phyloP scores from a whole-genome alignment of 2,329 filamentous ascomycete genomes.

The Xylariaceae sp. region DNA sequence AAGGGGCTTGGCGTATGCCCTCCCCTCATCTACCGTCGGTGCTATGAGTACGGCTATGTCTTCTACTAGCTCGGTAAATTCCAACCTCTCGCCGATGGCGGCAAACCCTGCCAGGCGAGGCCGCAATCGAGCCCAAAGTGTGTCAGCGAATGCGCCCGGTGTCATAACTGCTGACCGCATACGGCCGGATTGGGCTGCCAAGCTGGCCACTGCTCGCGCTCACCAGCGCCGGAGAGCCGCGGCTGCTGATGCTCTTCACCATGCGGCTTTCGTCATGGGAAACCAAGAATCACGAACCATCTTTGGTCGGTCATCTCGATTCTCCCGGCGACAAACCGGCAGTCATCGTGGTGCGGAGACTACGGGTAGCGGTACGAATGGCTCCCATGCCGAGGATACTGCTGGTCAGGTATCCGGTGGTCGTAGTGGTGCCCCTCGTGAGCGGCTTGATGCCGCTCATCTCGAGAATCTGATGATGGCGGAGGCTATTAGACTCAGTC shows the following conservation, averaged over 20 bases:
- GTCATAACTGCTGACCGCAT: slow-evolving; percentile 92
- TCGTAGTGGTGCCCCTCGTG: slow-evolving; percentile 22
- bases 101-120: slow-evolving; percentile 32
- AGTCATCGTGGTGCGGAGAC: slow-evolving; percentile 34
- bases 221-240: slow-evolving; percentile 83
- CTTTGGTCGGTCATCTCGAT: slow-evolving; percentile 46
- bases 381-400: slow-evolving; percentile 26
- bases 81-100: slow-evolving; percentile 43
- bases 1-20: slow-evolving; percentile 68
- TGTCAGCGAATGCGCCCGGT: slow-evolving; percentile 77
- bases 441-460: slow-evolving; percentile 48
- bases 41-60: slow-evolving; percentile 70
- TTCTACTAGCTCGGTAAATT: slow-evolving; percentile 74
- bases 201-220: slow-evolving; percentile 76
- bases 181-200: slow-evolving; percentile 89
- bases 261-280: slow-evolving; percentile 86
- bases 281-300: slow-evolving; percentile 52
- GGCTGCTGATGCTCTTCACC: slow-evolving; percentile 89
- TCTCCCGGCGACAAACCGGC: slow-evolving; percentile 50
- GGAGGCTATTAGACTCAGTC: slow-evolving; percentile 84
- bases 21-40: slow-evolving; percentile 42
- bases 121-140: slow-evolving; percentile 48
- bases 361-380: slow-evolving; percentile 23
- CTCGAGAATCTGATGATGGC: slow-evolving; percentile 98
- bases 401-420: slow-evolving; percentile 33